Base-by-base conservation (phyloP, 2,329 filamentous ascomycete genomes). In the Cytospora paraplurivora region DNA sequence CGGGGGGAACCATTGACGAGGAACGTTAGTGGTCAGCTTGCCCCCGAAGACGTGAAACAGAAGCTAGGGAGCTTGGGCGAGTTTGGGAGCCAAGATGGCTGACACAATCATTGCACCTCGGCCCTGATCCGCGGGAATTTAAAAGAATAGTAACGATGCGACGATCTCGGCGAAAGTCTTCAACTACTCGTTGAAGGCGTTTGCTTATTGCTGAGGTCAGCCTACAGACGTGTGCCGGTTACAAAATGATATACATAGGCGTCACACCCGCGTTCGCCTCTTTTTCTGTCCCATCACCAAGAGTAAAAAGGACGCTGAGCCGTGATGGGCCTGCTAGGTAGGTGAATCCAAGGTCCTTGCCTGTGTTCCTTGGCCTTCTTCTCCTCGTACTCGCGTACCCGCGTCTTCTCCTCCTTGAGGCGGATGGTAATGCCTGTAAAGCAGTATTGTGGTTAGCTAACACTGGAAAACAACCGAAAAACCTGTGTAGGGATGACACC, bases 321-420 rank as follows among this genome's bases (percentile, higher is more conserved):
- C 66, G 89, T 88, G 62, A 99, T 83, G 7, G 90, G 91, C 66
- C 93, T 87, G 76, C 97, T 92, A 8, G 94, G 94, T 59, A 98
- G 79, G 71, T 93, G 92, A 13, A 90, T 85, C 94, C 94, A 97
- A 17, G 94, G 87, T 67, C 91, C 91, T 66, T 88, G 85, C 72
- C 88, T 88, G 61, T 85, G 82, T 75, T 90, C 84, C 80, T 92
- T 94, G 69, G 87, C 87, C 73, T 92, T 83, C 64, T 88, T 86
- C 72, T 97, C 93, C 63, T 91, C 82, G 72, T 89, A 86, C 73
- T 93, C 84, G 66, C 95, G 86, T 71, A 97, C 88, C 61, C 93
- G 84, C 7, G 95, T 97, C 76, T 90, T 90, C 76, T 98, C 93
- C 75, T 99, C 95, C 79, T 98, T 99, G 73, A 99, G 80, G 15